Percentiles rank a stretch among this genome's conserved stretches.
These are phyloP conservation scores for Clitopilus hobsonii DNA, from an alignment of 768 basidiomycete species.

Conservation along the genomic window DNA sequence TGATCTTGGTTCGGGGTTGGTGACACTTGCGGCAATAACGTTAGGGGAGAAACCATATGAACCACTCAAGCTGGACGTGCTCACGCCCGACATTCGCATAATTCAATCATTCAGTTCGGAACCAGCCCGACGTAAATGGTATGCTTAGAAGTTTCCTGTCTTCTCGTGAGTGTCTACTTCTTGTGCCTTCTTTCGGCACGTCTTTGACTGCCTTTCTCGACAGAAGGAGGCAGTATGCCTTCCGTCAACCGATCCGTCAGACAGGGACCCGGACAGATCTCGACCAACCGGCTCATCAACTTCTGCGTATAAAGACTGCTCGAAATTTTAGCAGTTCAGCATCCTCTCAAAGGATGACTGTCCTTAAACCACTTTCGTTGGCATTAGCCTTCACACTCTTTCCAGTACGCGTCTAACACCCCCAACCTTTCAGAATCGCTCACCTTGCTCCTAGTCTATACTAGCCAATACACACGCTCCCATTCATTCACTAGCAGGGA, in stretches of 20 bases:
- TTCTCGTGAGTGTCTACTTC: neutral
- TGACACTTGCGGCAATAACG: neutral
- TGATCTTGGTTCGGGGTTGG: neutral
- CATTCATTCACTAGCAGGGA: conserved; percentile 18
- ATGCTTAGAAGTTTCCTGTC: neutral
- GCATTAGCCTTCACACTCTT: conserved; percentile 29
- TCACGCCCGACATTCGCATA: neutral
- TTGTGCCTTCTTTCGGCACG: conserved; percentile 15
- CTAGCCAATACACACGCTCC: conserved; percentile 10
- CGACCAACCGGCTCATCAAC: conserved; percentile 16
- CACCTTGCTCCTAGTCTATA: conserved; percentile 13
- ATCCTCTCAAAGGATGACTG: conserved; percentile 24
- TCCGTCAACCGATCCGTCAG: conserved; percentile 10
- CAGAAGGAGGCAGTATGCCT: conserved; percentile 12
- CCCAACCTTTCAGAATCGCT: conserved; percentile 1
- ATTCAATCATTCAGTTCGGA: neutral
- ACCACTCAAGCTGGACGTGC: neutral
- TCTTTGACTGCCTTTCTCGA: conserved; percentile 12
- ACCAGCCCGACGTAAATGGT: neutral
- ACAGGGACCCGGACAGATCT: conserved; percentile 22
- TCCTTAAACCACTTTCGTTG: conserved; percentile 24
- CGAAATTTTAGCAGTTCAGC: conserved; percentile 16
- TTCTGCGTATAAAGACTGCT: conserved; percentile 11
- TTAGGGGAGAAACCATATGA: neutral
- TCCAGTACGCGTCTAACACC: conserved; percentile 27